Conservation (phyloP, 228 moss, liverwort and hornwort species). For the Sphagnum fallax region DNA sequence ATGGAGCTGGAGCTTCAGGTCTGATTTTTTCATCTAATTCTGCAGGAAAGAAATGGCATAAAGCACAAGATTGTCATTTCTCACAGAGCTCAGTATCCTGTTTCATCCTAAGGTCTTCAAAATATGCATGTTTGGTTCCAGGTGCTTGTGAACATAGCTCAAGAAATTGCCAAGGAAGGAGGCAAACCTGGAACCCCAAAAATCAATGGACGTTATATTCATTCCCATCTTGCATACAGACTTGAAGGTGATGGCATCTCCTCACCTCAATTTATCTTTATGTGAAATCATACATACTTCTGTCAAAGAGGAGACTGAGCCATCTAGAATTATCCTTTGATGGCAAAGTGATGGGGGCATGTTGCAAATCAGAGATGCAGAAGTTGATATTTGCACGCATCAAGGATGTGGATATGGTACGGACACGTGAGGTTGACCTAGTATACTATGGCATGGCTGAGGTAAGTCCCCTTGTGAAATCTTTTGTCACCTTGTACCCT, state of each 20-base stretch:
- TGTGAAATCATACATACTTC: neutral
- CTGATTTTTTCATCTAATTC: conserved; percentile 1
- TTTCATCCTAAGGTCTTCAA: neutral
- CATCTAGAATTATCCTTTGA: neutral
- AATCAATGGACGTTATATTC: conserved; percentile 79
- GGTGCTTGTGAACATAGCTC: conserved; percentile 53
- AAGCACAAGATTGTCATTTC: neutral
- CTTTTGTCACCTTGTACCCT: too few species aligned
- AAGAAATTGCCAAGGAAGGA: conserved; percentile 65
- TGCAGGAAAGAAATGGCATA: neutral
- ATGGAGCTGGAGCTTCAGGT: conserved; percentile 74
- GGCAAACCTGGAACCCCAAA: conserved; percentile 68
- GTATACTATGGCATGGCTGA: conserved; percentile 66
- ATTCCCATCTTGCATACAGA: conserved; percentile 66
- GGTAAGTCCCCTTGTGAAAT: conserved; percentile 17
- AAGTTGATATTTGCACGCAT: conserved; percentile 32
- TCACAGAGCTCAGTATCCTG: neutral
- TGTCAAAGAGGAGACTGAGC: neutral
- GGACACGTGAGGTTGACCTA: conserved; percentile 39
- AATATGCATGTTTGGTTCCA: conserved; percentile 9
- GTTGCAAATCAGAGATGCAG: conserved; percentile 33
- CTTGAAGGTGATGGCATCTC: conserved; percentile 45
- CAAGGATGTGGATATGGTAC: conserved; percentile 47
- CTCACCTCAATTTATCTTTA: neutral
- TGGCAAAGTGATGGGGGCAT: neutral